These are phyloP conservation scores for Puccinia sorghi DNA, from an alignment of 1,284 basidiomycete genomes.

Conservation along the genomic window DNA sequence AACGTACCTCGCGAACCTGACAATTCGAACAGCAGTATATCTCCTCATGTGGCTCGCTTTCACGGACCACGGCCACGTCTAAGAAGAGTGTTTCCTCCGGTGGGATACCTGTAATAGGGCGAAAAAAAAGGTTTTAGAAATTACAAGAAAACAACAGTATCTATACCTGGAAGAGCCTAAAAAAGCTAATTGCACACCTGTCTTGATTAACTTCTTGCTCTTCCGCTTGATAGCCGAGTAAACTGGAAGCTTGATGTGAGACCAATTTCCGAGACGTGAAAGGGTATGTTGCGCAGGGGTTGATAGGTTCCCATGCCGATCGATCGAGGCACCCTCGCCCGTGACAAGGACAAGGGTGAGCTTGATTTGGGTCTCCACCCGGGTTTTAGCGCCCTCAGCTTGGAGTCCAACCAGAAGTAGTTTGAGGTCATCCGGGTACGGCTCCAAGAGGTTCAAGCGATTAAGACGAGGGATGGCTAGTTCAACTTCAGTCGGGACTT, in stretches of 20 bases:
- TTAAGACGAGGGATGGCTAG: conserved; percentile 24
- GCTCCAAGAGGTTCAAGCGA: conserved; percentile 1
- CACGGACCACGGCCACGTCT: conserved; percentile 39
- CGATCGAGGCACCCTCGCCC: conserved; percentile 27
- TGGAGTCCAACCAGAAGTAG: conserved; percentile 77
- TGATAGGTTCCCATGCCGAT: conserved; percentile 30
- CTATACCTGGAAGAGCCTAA: background rate
- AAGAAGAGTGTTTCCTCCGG: conserved; percentile 46
- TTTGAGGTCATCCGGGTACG: conserved; percentile 33
- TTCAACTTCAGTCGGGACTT: conserved; percentile 37
- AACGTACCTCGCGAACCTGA: conserved; percentile 44
- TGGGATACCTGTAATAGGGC: conserved; percentile 43
- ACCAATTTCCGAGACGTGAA: conserved; percentile 43
- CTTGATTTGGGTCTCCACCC: conserved; percentile 89
- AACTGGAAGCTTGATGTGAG: conserved; percentile 48
- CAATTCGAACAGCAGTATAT: conserved; percentile 48
- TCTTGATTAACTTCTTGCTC: conserved; percentile 48
- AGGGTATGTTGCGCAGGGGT: conserved; percentile 8
- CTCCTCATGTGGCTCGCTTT: conserved; percentile 45
- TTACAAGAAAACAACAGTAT: too few relatives aligned
- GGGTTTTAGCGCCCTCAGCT: conserved; percentile 79
- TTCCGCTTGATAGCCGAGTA: conserved; percentile 49
- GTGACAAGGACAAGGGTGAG: conserved; percentile 63
- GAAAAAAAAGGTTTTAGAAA: too few relatives aligned
- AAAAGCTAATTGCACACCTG: conserved; percentile 25